Conservation (phyloP, 768 basidiomycete species). For the Cystobasidium ongulense region DNA sequence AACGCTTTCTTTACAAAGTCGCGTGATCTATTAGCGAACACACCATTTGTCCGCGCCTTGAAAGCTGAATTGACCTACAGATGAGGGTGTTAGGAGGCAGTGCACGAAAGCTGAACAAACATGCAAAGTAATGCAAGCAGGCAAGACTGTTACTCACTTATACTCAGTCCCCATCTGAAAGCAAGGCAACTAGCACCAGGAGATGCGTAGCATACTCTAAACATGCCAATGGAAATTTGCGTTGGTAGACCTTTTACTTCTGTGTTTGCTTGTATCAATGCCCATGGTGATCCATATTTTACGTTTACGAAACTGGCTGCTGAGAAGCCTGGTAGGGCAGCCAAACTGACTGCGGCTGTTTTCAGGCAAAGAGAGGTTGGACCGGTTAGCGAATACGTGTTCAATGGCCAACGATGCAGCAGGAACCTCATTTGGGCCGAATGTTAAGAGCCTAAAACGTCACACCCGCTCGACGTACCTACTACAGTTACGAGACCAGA, state of each 20-base stretch:
- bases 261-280: neutral
- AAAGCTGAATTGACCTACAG: neutral
- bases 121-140: no score
- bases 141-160: no score
- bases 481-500: neutral
- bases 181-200: conserved; percentile 2
- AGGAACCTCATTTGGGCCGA: no score
- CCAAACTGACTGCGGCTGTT: neutral
- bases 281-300: neutral
- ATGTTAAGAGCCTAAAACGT: no score
- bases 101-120: neutral
- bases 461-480: neutral
- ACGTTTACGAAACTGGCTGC: neutral
- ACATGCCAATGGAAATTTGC: conserved; percentile 13
- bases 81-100: neutral
- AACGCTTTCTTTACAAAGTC: neutral
- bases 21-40: neutral
- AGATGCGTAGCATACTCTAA: conserved; percentile 23
- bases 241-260: neutral
- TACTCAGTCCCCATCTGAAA: conserved; percentile 8
- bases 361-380: no score
- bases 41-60: conserved; percentile 21
- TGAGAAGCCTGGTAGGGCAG: neutral
- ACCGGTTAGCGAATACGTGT: no score
- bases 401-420: neutral